Conservation (phyloP, 768 basidiomycete genomes). For the Pleurotus tuoliensis region DNA sequence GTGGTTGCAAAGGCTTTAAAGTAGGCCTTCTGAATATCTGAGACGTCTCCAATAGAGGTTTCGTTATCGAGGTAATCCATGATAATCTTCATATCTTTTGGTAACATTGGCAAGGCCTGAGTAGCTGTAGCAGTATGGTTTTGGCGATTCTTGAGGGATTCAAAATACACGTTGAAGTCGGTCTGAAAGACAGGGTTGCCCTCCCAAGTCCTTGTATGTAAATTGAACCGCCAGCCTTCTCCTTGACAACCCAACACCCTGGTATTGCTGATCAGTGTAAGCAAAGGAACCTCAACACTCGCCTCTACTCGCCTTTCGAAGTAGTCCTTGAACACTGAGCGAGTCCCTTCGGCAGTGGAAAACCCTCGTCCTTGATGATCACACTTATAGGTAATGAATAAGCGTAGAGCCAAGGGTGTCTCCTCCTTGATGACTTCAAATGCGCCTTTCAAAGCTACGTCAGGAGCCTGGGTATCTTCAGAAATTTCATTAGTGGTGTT, state of each 20-base stretch:
- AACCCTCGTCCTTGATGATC: slow-evolving; percentile 14
- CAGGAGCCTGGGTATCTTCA: not conserved
- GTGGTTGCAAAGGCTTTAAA: slow-evolving; percentile 17
- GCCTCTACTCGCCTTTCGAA: slow-evolving; percentile 12
- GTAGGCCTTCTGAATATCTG: slow-evolving; percentile 10
- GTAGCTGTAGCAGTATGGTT: slow-evolving; percentile 8
- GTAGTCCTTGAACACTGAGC: slow-evolving; percentile 15
- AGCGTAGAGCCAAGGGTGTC: slow-evolving; percentile 13
- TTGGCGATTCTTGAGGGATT: slow-evolving; percentile 7
- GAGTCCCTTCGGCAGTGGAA: slow-evolving; percentile 13
- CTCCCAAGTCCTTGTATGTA: slow-evolving; percentile 12
- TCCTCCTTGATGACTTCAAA: slow-evolving; percentile 13
- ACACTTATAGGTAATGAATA: slow-evolving; percentile 17
- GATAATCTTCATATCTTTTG: slow-evolving; percentile 6
- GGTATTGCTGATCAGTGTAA: too few relatives aligned
- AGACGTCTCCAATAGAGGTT: not conserved
- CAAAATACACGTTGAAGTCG: slow-evolving; percentile 8
- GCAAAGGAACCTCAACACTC: too few relatives aligned
- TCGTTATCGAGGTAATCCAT: slow-evolving; percentile 3
- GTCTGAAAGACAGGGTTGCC: slow-evolving; percentile 17
- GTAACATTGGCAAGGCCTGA: slow-evolving; percentile 9
- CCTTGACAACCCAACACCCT: slow-evolving; percentile 15
- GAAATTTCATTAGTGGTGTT: not conserved
- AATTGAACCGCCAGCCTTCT: slow-evolving; percentile 15
- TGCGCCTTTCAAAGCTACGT: not conserved